Evolutionary conservation across 2,329 filamentous ascomycete genomes (phyloP).

Genomic region (Penicillium nordicum): DNA sequence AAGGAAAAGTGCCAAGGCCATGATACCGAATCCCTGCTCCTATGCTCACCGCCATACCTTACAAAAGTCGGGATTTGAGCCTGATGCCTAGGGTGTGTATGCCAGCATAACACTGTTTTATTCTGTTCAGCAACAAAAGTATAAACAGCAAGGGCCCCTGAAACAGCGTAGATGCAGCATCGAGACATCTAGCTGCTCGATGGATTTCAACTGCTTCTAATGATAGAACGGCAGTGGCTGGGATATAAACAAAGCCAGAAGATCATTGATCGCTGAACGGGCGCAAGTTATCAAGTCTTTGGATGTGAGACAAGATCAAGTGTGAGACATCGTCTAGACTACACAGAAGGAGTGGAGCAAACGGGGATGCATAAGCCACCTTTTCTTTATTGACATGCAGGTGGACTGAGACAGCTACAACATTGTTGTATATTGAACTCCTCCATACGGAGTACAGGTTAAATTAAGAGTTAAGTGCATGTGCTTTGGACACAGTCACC

Average conservation of each 20-base stretch:
- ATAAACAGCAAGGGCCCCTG: neutral
- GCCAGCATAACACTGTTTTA: neutral
- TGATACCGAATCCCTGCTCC: neutral
- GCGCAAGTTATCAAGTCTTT: neutral
- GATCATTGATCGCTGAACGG: neutral
- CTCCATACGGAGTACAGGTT: neutral
- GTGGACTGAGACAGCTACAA: neutral
- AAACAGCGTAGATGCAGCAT: neutral
- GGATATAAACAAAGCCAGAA: neutral
- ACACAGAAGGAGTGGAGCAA: neutral
- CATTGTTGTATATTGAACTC: too few relatives aligned
- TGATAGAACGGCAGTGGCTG: neutral
- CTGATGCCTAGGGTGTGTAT: too few relatives aligned
- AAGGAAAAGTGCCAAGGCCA: neutral
- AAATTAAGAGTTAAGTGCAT: neutral
- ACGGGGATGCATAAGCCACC: conserved; percentile 5
- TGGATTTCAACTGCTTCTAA: neutral
- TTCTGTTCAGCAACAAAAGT: too few relatives aligned
- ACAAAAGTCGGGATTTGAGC: neutral
- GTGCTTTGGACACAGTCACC: neutral
- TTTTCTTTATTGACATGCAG: conserved; percentile 4
- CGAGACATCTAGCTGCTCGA: neutral
- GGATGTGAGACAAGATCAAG: neutral
- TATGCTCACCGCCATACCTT: neutral
- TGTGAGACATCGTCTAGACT: conserved; percentile 3